Evolutionary conservation across 108 stramenopile species (phyloP), one percentile per base, ranked within the genome.

Genomic region (Nitzschia sp.): DNA sequence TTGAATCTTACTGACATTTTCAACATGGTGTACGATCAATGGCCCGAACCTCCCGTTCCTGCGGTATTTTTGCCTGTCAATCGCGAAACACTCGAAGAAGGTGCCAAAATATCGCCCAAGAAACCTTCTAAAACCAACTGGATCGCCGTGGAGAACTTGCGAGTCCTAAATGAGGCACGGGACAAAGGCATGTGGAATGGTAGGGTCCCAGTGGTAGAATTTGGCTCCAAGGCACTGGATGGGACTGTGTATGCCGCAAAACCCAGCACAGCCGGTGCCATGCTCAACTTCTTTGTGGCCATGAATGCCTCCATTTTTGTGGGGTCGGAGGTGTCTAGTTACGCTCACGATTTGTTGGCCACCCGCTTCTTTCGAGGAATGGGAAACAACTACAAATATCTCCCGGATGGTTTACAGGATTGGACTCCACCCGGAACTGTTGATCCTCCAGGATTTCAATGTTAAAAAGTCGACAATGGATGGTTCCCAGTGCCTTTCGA

Each of bases 321-420:
- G 11, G 77, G 77, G 26, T 63, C 77, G 10, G 67, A 67, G 43
- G 55, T 78, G 7, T 78, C 77, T 9, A 72, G 60, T 39, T 78
- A 59, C 48, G 72, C 77, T 9, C 24, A 53, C 14, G 57, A 67
- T 46, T n/a, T 73, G 8, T 41, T 61, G 57, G 57, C 55, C 24
- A 53, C 60, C 10, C 71, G 77, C 20, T 78, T 78, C 34, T 69
- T 57, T 51, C 53, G 71, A 9, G 61, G 58, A 17, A 19, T 11
- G 6, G 10, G 19, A 7, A n/a, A 66, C 11, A 72, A 68, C 39
- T 78, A 34, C 60, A 61, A 60, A 17, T 78, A 72, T 67, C 44
- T 71, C 2, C 71, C 71, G 3, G 57, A 41, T 15, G 77, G 77
- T 1, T 20, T 78, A 7, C 24, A 37, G 17, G 50, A 67, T 14